Percentiles rank a stretch among this genome's conserved stretches.
Evolutionary conservation across 139 green algal genomes (phyloP).

Genomic region (Coelastrella sp.): DNA sequence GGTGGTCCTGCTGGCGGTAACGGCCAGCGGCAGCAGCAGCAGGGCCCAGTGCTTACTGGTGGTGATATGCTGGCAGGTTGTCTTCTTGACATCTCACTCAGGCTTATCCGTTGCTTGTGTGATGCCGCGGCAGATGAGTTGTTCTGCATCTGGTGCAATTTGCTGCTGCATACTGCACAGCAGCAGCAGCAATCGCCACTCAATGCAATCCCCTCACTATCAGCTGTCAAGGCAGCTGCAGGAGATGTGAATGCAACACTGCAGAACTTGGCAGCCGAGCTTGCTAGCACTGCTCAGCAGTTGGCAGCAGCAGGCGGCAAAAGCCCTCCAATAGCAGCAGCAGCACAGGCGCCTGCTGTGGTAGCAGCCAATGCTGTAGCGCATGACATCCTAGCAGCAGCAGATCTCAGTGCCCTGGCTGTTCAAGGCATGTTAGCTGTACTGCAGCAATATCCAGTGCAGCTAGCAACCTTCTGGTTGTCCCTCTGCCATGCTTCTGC

Average conservation of each 20-base stretch:
- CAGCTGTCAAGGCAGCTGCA: slow-evolving; percentile 14
- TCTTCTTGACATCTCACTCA: slow-evolving; percentile 31
- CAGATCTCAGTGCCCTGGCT: background rate
- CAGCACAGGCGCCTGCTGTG: background rate
- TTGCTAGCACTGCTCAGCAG: background rate
- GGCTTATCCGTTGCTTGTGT: slow-evolving; percentile 14
- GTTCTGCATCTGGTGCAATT: background rate
- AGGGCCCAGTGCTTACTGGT: background rate
- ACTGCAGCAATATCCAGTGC: background rate
- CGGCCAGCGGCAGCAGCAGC: too few relatives aligned
- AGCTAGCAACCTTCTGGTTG: background rate
- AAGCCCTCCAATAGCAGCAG: too few relatives aligned
- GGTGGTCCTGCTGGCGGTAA: background rate
- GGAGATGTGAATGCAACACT: background rate
- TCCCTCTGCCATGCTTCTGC: background rate
- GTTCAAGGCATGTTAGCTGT: background rate
- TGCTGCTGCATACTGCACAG: background rate
- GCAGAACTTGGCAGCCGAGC: background rate
- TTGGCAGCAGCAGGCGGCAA: background rate
- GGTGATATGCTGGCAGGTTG: background rate
- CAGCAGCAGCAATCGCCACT: background rate
- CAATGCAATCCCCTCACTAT: background rate
- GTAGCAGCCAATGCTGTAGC: background rate
- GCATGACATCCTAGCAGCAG: background rate
- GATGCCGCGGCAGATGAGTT: slow-evolving; percentile 11